Percentiles rank a stretch among this genome's conserved stretches.
phyloP scores from a whole-genome alignment of 2,329 filamentous ascomycete species.

The Epichloe baconii region DNA sequence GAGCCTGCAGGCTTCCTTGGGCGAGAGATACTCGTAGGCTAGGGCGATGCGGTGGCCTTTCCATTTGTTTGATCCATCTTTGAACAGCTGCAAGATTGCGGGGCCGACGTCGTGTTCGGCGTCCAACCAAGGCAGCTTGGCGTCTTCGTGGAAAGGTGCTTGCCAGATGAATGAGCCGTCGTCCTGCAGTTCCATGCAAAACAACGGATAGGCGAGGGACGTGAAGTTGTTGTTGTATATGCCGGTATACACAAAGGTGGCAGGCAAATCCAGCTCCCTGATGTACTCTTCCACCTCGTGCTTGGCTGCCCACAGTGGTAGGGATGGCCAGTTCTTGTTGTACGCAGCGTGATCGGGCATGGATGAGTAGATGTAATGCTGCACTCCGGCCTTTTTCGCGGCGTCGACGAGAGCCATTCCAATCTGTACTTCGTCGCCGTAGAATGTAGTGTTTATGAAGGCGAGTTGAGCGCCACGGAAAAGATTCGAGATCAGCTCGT shows the following conservation, averaged over 20 bases:
- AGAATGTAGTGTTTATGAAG: slow-evolving; percentile 97
- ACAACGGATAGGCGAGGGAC: slow-evolving; percentile 78
- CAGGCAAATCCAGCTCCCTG: slow-evolving; percentile 64
- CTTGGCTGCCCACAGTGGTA: slow-evolving; percentile 87
- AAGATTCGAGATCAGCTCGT: slow-evolving; percentile 58
- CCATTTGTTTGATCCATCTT: slow-evolving; percentile 82
- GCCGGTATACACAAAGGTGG: slow-evolving; percentile 90
- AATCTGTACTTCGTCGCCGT: slow-evolving; percentile 85
- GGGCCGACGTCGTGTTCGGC: slow-evolving; percentile 93
- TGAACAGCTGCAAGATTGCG: slow-evolving; percentile 85
- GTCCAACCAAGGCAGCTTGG: slow-evolving; percentile 86
- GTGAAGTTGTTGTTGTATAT: slow-evolving; percentile 99
- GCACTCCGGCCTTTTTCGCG: slow-evolving; percentile 69
- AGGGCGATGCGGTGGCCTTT: slow-evolving; percentile 66
- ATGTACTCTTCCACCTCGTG: slow-evolving; percentile 89
- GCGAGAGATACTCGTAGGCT: slow-evolving; percentile 80
- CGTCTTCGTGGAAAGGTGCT: slow-evolving; percentile 83
- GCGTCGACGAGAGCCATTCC: slow-evolving; percentile 81
- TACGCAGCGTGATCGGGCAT: slow-evolving; percentile 91
- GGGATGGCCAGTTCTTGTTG: slow-evolving; percentile 60
- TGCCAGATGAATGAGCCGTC: slow-evolving; percentile 88
- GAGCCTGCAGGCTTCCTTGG: slow-evolving; percentile 64
- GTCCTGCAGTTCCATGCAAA: slow-evolving; percentile 79
- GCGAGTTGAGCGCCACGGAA: slow-evolving; percentile 78
- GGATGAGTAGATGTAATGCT: slow-evolving; percentile 91